These are phyloP conservation scores for Botryotinia narcissicola DNA, from an alignment of 2,329 filamentous ascomycete genomes.

Conservation along the genomic window DNA sequence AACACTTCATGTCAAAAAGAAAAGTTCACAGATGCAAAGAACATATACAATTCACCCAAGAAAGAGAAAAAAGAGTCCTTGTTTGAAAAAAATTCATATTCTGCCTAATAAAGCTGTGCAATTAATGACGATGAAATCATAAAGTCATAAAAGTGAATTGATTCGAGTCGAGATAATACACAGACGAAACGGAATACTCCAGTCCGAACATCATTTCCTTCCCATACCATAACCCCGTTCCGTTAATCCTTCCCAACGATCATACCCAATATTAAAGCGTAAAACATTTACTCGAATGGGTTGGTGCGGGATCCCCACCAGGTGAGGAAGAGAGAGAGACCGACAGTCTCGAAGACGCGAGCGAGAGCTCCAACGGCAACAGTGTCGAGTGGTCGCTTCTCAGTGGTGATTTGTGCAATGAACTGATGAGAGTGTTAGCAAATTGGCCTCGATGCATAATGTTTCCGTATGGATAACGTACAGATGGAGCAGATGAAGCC, in stretches of 20 bases:
- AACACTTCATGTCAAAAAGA: background rate
- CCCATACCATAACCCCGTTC: slow-evolving; percentile 17
- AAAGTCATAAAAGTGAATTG: slow-evolving; percentile 11
- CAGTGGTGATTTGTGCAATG: slow-evolving; percentile 79
- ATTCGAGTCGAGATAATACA: slow-evolving; percentile 20
- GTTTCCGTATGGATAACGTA: slow-evolving; percentile 49
- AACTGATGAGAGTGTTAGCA: slow-evolving; percentile 54
- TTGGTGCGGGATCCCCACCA: slow-evolving; percentile 98
- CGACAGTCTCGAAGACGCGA: slow-evolving; percentile 89
- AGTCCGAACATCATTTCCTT: background rate
- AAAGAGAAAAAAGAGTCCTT: background rate
- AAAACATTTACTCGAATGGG: slow-evolving; percentile 60
- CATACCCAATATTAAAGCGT: slow-evolving; percentile 1
- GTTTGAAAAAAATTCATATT: background rate
- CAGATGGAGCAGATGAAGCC: slow-evolving; percentile 81
- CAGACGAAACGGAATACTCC: slow-evolving; percentile 19
- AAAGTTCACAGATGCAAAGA: background rate
- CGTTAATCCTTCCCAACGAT: background rate
- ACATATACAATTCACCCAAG: background rate
- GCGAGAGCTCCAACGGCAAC: slow-evolving; percentile 81
- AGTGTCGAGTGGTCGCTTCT: slow-evolving; percentile 89
- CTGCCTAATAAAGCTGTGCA: background rate
- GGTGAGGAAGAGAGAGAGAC: slow-evolving; percentile 86
- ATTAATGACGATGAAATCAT: slow-evolving; percentile 14
- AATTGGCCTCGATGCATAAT: background rate